phyloP scores from a whole-genome alignment of 176 grass and related monocot genomes.

The Aechmea fasciata region DNA sequence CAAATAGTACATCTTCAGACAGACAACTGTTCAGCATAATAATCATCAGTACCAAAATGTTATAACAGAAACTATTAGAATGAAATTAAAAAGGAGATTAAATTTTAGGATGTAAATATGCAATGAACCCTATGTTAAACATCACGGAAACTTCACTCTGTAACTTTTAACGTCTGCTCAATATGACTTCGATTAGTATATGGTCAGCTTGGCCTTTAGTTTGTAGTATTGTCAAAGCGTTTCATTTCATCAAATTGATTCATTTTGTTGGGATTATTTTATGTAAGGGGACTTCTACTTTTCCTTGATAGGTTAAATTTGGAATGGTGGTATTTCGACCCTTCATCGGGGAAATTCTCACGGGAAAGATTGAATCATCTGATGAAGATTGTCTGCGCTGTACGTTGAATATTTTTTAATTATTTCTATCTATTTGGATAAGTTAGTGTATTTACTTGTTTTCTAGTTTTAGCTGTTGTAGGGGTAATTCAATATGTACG shows the following conservation, averaged over 20 bases:
- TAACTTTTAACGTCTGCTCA: no score
- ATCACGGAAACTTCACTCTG: no score
- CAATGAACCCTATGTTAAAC: no score
- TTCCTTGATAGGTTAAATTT: conserved; percentile 50
- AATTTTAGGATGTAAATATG: no score
- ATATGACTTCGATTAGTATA: no score
- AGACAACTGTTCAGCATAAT: no score
- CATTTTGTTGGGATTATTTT: conserved; percentile 11
- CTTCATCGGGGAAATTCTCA: conserved; percentile 66
- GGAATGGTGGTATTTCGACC: conserved; percentile 81
- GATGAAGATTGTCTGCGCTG: conserved; percentile 68
- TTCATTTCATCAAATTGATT: conserved; percentile 5
- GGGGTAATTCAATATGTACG: neutral
- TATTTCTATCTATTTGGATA: conserved; percentile 14
- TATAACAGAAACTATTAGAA: no score
- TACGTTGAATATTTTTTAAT: conserved; percentile 20
- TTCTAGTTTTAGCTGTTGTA: neutral
- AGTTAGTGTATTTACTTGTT: conserved; percentile 4
- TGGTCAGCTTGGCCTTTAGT: no score
- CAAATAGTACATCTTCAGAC: no score
- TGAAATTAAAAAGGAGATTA: no score
- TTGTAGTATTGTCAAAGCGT: neutral
- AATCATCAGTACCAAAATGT: no score
- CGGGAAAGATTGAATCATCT: conserved; percentile 71
- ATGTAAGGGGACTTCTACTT: neutral